Evolutionary conservation across 169 alveolate genomes (phyloP).

Genomic region (Babesia microti): DNA sequence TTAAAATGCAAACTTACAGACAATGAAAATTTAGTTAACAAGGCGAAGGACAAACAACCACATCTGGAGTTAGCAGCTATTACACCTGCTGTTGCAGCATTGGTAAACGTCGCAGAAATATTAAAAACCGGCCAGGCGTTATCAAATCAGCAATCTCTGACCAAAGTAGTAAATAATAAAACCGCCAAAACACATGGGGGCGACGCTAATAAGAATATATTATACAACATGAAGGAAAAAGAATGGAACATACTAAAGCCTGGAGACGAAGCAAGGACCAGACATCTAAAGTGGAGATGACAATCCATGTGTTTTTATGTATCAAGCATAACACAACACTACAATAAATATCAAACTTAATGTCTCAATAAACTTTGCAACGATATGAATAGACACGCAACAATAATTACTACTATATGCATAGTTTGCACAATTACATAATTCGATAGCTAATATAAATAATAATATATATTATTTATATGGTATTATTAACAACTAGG

Average conservation of each 20-base stretch:
- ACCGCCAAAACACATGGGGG: not conserved
- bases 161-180: not conserved
- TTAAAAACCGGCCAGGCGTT: conserved; percentile 28
- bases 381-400: no score
- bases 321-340: no score
- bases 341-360: no score
- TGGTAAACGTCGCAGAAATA: conserved; percentile 17
- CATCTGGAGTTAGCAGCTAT: conserved; percentile 23
- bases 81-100: conserved; percentile 16
- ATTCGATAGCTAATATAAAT: no score
- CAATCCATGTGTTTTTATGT: no score
- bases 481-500: no score
- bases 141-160: conserved; percentile 7
- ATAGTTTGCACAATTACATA: no score
- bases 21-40: no score
- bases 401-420: no score
- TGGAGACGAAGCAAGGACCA: conserved; percentile 65
- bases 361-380: no score
- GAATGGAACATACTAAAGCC: conserved; percentile 71
- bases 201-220: not conserved
- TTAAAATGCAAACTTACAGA: no score
- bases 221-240: conserved; percentile 38
- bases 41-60: conserved; percentile 10
- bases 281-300: conserved; percentile 66
- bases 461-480: no score